Base-by-base conservation (phyloP, 225 moss, liverwort and hornwort species). In the Sphagnum tenellum region DNA sequence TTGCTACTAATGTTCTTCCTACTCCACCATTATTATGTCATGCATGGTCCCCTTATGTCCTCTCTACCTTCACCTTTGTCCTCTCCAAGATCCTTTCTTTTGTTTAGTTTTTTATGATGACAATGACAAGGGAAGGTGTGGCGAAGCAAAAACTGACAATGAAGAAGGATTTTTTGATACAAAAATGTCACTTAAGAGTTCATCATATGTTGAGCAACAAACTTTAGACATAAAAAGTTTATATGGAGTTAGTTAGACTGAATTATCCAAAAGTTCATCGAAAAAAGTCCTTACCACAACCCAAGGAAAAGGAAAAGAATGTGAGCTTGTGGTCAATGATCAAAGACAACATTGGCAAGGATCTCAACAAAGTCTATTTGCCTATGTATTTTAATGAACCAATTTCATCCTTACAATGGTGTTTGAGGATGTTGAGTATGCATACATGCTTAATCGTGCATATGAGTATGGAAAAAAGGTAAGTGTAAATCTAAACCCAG, bases 301-400 rank as follows among this genome's bases (percentile, higher is more conserved):
- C 98, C 5, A 98, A 90, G 69, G 98, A 98, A 74, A 93, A 93
- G 74, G 98, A 98, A 67, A 98, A 86, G 72, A 93, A 93, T 73
- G 87, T 98, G 69, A 98, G 98, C 75, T 84, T 98, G 74, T 98
- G 98, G 98, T 89, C 93, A 48, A 98, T 98, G 81, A 98, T 98
- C 53, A 98, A 98, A 74, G 98, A 93, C 69, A 90, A 87, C 56
- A 93, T 93, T 75, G 98, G 98, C 70, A 98, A 98, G 73, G 98
- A 98, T 79, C 85, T 98, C 44, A 93, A 93, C 4, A 98, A 93
- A 79, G 90, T 98, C 64, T 98, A 93, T 77, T 76, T 98, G 77
- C 98, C 98, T 45, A 93, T 98, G 12, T 98, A 89, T 70, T 98
- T 98, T 75, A 98, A 98, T 63, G 98, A 98, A 77, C 98, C 98